Conservation (phyloP, 1,139 yeast species). For the Pichia sp. region DNA sequence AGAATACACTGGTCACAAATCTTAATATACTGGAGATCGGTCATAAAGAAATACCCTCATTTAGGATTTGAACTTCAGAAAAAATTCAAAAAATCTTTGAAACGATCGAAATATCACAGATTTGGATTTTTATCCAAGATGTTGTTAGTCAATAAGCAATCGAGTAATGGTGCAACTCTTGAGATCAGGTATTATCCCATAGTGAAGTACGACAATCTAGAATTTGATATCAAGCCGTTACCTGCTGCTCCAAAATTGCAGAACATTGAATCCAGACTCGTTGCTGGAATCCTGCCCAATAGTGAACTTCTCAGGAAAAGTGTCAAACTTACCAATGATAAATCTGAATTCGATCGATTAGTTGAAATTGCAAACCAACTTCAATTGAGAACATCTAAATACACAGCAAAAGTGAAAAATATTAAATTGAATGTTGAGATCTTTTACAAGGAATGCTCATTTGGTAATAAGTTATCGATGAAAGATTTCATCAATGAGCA, state of each 20-base stretch:
- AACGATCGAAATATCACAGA: constrained; percentile 13
- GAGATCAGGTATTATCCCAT: constrained; percentile 12
- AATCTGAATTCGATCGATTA: constrained; percentile 18
- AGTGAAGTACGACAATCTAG: constrained; percentile 11
- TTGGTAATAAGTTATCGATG: constrained; percentile 11
- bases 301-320: constrained; percentile 21
- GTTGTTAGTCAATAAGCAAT: constrained; percentile 6
- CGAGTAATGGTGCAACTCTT: not conserved
- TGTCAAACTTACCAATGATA: constrained; percentile 15
- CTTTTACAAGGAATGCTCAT: constrained; percentile 21
- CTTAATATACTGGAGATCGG: constrained; percentile 22
- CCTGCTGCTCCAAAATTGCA: constrained; percentile 17
- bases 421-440: constrained; percentile 18
- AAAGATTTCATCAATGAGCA: constrained; percentile 11
- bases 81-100: constrained; percentile 7
- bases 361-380: constrained; percentile 17
- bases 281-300: constrained; percentile 25
- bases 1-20: constrained; percentile 16
- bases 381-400: constrained; percentile 13
- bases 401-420: constrained; percentile 12
- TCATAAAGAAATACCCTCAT: constrained; percentile 23
- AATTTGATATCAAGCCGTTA: constrained; percentile 13
- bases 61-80: constrained; percentile 15
- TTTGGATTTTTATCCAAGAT: constrained; percentile 12
- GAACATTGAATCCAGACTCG: constrained; percentile 23